Percentiles rank a stretch among this genome's conserved stretches.
These are phyloP conservation scores for Alternaria arborescens DNA, from an alignment of 2,329 filamentous ascomycete genomes.

Conservation along the genomic window DNA sequence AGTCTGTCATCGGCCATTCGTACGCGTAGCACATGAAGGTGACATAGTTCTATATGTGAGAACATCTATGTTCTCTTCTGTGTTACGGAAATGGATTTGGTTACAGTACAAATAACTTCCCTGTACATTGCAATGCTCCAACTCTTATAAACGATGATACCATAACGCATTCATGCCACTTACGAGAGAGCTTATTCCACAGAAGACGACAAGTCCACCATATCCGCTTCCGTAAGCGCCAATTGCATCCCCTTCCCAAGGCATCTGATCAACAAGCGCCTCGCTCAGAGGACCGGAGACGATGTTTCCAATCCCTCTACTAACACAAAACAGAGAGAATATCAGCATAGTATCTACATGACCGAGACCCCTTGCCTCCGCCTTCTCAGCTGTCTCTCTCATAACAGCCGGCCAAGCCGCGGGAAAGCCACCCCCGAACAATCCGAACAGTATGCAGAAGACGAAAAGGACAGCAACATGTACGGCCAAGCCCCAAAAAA, in stretches of 20 bases:
- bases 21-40: not conserved
- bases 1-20: too few species aligned
- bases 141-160: not conserved
- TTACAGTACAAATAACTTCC: not conserved
- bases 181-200: not conserved
- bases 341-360: slow-evolving; percentile 5
- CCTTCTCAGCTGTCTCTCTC: slow-evolving; percentile 4
- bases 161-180: slow-evolving; percentile 2
- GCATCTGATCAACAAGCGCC: not conserved
- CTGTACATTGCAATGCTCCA: not conserved
- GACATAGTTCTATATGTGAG: not conserved
- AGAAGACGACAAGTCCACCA: slow-evolving; percentile 6
- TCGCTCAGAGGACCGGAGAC: slow-evolving; percentile 3
- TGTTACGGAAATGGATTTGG: too few species aligned
- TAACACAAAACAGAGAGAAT: not conserved
- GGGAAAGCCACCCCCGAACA: slow-evolving; percentile 39
- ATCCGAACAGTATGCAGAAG: slow-evolving; percentile 45
- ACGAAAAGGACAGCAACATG: slow-evolving; percentile 44
- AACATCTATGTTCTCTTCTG: too few species aligned
- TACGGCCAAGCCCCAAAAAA: slow-evolving; percentile 58
- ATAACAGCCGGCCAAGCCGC: slow-evolving; percentile 37
- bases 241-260: not conserved
- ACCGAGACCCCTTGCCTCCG: not conserved
- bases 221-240: slow-evolving; percentile 6
- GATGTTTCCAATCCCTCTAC: not conserved